Base-by-base conservation (phyloP, 306 rosid genomes). In the Pyrus communis region DNA sequence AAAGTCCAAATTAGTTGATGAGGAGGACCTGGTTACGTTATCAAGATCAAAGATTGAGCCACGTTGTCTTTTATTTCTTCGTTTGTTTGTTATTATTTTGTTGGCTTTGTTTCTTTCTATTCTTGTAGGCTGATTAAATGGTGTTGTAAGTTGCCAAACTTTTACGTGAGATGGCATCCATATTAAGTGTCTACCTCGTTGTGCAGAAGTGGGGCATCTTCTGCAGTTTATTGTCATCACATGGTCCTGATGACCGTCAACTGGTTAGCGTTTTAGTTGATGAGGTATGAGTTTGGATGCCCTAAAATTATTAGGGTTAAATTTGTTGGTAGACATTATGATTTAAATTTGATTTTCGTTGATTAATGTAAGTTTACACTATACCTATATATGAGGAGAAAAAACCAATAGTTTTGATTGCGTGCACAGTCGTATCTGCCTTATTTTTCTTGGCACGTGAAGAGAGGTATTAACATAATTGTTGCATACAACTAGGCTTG, bases 151-250 rank as follows among this genome's bases (percentile, higher is more conserved):
- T 55, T 33, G 27, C 69, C 68, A 71, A 67, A 70, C 74, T 75
- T 58, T 71, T 79, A 66, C 75, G 78, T 75, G 72, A 70, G 52
- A 66, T 72, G 52, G 80, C 76, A 71, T 79, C 73, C 72, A 75
- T 49, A 14, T 79, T 35, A 15, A 28, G 5, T 31, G 72, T 33
- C 72, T 46, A 33, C 73, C 33, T 74, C 68, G 52, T 43, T 82
- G 43, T 78, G 22, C 68, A 51, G 38, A 38, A 59, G 82, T 74
- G 76, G 82, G 85, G 59, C 77, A 75, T 64, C 28, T 76, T 71
- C 59, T n/a, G 18, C 80, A 54, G 25, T 52, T 70, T 54, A 52
- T 69, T 28, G 19, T 38, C 13, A 61, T 51, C 55, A 51, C 63
- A 70, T 38, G 66, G 67, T 61, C 38, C 38, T 30, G 33, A 30